Evolutionary conservation across 2,329 filamentous ascomycete genomes (phyloP).

Genomic region (Polychaeton citri): DNA sequence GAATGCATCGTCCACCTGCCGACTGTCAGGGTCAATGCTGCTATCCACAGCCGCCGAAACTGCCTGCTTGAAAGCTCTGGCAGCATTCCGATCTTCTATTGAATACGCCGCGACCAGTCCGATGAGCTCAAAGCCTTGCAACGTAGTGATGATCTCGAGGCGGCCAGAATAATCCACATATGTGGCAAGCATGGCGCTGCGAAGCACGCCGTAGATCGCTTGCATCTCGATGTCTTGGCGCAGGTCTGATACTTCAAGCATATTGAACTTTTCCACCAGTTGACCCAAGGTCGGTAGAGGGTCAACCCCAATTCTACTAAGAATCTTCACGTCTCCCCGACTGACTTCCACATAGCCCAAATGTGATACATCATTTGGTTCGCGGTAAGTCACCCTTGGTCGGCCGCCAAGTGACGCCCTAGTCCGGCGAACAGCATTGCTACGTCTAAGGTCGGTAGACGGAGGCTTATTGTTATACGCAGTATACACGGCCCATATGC

Average conservation of each 20-base stretch:
- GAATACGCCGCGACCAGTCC: background rate
- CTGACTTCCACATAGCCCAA: constrained; percentile 1
- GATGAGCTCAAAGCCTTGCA: background rate
- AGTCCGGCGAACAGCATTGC: constrained; percentile 51
- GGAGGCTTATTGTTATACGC: constrained; percentile 19
- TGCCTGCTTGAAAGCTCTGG: background rate
- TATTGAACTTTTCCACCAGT: background rate
- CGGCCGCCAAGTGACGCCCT: background rate
- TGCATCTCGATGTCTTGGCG: constrained; percentile 1
- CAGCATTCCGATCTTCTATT: background rate
- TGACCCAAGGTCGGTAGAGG: background rate
- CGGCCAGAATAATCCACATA: constrained; percentile 1
- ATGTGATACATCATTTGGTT: constrained; percentile 1
- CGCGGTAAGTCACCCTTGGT: background rate
- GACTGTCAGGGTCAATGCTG: background rate
- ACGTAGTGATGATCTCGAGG: background rate
- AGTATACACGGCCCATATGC: constrained; percentile 46
- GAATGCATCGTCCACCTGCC: background rate
- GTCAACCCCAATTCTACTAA: background rate
- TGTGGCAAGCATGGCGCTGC: background rate
- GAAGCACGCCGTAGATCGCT: constrained; percentile 1
- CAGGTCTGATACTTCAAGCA: background rate
- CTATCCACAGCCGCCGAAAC: background rate
- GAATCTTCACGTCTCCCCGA: background rate
- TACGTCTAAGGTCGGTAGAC: constrained; percentile 40